phyloP scores from a whole-genome alignment of 1,139 yeast species.

The Magnusiomyces magnusii region DNA sequence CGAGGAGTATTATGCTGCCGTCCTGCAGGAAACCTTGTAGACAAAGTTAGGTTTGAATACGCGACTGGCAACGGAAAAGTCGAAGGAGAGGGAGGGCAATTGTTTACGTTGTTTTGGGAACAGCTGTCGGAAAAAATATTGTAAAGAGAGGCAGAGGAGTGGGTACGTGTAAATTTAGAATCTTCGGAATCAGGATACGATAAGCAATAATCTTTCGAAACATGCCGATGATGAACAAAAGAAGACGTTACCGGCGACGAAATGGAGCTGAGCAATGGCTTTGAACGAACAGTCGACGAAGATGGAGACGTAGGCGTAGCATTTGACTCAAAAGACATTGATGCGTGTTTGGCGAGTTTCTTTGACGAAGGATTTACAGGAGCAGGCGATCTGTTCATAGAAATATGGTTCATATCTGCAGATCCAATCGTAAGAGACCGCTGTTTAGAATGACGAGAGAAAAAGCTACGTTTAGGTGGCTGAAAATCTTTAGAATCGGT shows the following conservation, averaged over 20 bases:
- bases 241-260: background rate
- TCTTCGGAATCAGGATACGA: background rate
- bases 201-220: background rate
- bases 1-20: background rate
- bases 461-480: background rate
- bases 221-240: background rate
- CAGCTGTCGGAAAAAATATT: background rate
- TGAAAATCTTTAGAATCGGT: background rate
- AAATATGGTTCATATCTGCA: background rate
- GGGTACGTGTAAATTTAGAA: background rate
- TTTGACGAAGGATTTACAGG: background rate
- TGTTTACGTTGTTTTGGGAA: background rate
- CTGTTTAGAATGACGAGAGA: constrained; percentile 2
- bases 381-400: no score
- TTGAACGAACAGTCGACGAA: background rate
- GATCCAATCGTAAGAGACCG: background rate
- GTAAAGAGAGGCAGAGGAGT: background rate
- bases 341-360: background rate
- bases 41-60: background rate
- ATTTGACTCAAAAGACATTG: background rate
- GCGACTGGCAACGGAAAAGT: background rate
- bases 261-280: background rate
- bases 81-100: background rate
- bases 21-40: background rate
- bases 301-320: background rate